Evolutionary conservation across 2,329 filamentous ascomycete genomes (phyloP).

Genomic region (Orbilia javanica): DNA sequence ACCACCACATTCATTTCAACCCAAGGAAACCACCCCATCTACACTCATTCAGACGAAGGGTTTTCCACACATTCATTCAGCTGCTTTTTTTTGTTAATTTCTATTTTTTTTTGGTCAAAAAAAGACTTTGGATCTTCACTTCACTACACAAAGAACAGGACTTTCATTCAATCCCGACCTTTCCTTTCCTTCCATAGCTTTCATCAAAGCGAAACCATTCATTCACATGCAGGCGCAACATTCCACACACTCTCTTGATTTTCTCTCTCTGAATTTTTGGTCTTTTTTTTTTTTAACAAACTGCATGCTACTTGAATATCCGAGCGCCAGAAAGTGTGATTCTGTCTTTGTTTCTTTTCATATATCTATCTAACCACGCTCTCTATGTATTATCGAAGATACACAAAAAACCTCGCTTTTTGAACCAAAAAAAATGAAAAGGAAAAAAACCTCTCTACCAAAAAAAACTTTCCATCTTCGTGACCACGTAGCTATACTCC

Average conservation of each 20-base stretch:
- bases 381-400: background rate
- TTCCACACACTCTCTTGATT: background rate
- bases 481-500: no score
- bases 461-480: background rate
- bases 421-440: constrained; percentile 1
- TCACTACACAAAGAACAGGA: background rate
- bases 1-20: constrained; percentile 27
- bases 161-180: constrained; percentile 28
- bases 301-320: no score
- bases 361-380: no score
- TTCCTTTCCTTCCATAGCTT: background rate
- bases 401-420: background rate
- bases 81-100: constrained; percentile 40
- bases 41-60: constrained; percentile 29
- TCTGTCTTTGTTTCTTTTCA: background rate
- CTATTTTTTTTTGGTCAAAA: constrained; percentile 10
- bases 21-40: constrained; percentile 16
- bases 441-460: background rate
- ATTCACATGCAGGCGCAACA: background rate
- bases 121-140: background rate
- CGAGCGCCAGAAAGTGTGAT: background rate
- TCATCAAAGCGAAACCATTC: background rate
- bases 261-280: background rate
- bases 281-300: no score
- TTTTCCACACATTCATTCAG: constrained; percentile 8